A percentile compares a stretch with the other conserved stretches of the same genome.
These are phyloP conservation scores for Heritiera fomes DNA, from an alignment of 345 rosid species.

Conservation along the genomic window DNA sequence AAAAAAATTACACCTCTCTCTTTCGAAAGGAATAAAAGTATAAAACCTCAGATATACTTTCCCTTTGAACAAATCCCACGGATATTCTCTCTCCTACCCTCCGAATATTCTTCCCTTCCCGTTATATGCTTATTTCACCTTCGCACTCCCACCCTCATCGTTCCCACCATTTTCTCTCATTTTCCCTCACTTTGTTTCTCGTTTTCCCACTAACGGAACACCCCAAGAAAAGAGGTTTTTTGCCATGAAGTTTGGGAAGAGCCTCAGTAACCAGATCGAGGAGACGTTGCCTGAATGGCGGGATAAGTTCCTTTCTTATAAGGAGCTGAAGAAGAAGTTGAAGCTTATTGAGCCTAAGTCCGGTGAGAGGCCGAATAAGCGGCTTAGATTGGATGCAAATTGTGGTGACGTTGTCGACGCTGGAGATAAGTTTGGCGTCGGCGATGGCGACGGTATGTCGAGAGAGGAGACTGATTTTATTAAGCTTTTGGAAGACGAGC, in stretches of 20 bases:
- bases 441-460: slow-evolving; percentile 41
- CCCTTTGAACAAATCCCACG: slow-evolving; percentile 20
- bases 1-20: neutral
- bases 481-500: slow-evolving; percentile 67
- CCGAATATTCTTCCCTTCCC: slow-evolving; percentile 69
- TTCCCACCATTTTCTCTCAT: neutral
- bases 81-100: slow-evolving; percentile 56
- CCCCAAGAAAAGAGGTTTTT: neutral
- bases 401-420: slow-evolving; percentile 10
- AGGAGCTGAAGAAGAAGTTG: slow-evolving; percentile 85
- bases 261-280: slow-evolving; percentile 96
- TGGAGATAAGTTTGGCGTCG: slow-evolving; percentile 22
- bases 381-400: slow-evolving; percentile 43
- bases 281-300: slow-evolving; percentile 95
- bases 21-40: slow-evolving; percentile 24
- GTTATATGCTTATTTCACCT: slow-evolving; percentile 32
- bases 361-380: slow-evolving; percentile 56
- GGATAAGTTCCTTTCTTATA: slow-evolving; percentile 92
- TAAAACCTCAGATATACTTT: slow-evolving; percentile 53
- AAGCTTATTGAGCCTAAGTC: slow-evolving; percentile 64
- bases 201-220: slow-evolving; percentile 25
- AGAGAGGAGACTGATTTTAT: slow-evolving; percentile 74
- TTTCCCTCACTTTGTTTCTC: neutral
- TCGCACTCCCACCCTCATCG: neutral
- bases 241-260: slow-evolving; percentile 90